phyloP scores from a whole-genome alignment of 352 stramenopile species.

The Phytophthora pistaciae region DNA sequence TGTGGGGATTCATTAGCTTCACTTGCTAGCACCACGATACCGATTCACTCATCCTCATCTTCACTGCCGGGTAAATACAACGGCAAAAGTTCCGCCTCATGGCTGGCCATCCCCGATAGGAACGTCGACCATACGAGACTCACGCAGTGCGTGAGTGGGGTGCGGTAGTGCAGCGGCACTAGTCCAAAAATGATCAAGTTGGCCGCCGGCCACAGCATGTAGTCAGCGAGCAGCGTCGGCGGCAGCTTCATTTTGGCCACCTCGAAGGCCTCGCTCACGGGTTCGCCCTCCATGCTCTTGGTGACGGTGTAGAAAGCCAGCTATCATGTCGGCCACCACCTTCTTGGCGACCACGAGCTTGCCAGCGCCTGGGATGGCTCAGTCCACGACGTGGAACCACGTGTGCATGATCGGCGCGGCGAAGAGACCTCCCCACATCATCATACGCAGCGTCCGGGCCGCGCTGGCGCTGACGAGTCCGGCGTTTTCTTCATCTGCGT shows the following conservation, averaged over 20 bases:
- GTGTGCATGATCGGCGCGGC: conserved; percentile 91
- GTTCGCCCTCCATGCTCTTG: conserved; percentile 49
- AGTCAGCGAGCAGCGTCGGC: conserved; percentile 49
- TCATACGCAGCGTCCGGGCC: conserved; percentile 75
- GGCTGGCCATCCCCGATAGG: conserved; percentile 28
- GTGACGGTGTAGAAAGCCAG: conserved; percentile 52
- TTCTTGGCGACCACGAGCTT: conserved; percentile 48
- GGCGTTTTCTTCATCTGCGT: not conserved
- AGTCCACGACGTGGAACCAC: conserved; percentile 90
- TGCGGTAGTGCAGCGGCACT: conserved; percentile 45
- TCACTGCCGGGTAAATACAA: conserved; percentile 2
- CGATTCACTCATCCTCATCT: not conserved
- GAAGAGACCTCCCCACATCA: conserved; percentile 88
- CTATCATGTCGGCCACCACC: conserved; percentile 53
- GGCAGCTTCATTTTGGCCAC: conserved; percentile 47
- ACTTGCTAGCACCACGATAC: not conserved
- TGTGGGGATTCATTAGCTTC: too few species aligned
- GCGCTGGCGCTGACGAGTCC: conserved; percentile 28
- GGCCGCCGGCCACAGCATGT: conserved; percentile 57
- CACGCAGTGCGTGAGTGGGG: conserved; percentile 35
- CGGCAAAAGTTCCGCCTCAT: conserved; percentile 7
- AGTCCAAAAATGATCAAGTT: conserved; percentile 55
- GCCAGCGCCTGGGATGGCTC: conserved; percentile 36
- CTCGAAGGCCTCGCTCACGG: conserved; percentile 39
- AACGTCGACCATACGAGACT: conserved; percentile 42